Conservation (phyloP, 495 filamentous ascomycete genomes). For the Neurospora intermedia region DNA sequence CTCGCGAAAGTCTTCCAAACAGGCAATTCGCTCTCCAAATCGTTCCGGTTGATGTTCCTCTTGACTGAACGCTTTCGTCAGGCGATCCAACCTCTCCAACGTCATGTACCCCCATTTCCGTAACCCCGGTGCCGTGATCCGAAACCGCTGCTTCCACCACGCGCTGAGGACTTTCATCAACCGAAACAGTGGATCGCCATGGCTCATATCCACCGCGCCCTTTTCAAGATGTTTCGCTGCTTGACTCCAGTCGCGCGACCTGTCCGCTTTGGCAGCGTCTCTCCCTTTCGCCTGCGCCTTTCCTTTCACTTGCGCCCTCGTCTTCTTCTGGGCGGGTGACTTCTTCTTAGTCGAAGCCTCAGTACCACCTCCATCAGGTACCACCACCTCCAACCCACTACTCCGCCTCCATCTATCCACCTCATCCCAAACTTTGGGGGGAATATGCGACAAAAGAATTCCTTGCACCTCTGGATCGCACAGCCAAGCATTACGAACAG, state of each 20-base stretch:
- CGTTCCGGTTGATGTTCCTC: constrained; percentile 47
- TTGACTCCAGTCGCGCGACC: constrained; percentile 62
- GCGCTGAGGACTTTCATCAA: constrained; percentile 63
- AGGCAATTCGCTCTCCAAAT: constrained; percentile 65
- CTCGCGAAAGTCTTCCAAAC: constrained; percentile 54
- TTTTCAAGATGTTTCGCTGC: constrained; percentile 58
- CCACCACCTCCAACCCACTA: constrained; percentile 46
- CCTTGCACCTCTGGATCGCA: constrained; percentile 71
- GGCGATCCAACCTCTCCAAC: constrained; percentile 52
- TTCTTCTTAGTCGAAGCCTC: constrained; percentile 4
- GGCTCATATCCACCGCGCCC: constrained; percentile 58
- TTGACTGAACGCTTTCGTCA: constrained; percentile 54
- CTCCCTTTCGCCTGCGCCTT: constrained; percentile 22
- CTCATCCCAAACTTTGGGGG: constrained; percentile 54
- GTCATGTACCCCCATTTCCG: constrained; percentile 82
- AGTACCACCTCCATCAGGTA: constrained; percentile 20
- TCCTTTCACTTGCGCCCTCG: constrained; percentile 17
- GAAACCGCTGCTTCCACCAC: constrained; percentile 84
- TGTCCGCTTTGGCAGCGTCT: constrained; percentile 35
- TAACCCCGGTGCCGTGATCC: constrained; percentile 65
- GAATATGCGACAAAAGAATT: constrained; percentile 61
- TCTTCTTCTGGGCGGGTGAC: constrained; percentile 1
- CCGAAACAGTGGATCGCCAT: constrained; percentile 72
- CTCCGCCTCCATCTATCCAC: constrained; percentile 63
- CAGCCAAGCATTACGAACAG: constrained; percentile 74